Percentiles rank a stretch among this genome's conserved stretches.
These are phyloP conservation scores for Botrytis tulipae DNA, from an alignment of 2,329 filamentous ascomycete species.

Conservation along the genomic window DNA sequence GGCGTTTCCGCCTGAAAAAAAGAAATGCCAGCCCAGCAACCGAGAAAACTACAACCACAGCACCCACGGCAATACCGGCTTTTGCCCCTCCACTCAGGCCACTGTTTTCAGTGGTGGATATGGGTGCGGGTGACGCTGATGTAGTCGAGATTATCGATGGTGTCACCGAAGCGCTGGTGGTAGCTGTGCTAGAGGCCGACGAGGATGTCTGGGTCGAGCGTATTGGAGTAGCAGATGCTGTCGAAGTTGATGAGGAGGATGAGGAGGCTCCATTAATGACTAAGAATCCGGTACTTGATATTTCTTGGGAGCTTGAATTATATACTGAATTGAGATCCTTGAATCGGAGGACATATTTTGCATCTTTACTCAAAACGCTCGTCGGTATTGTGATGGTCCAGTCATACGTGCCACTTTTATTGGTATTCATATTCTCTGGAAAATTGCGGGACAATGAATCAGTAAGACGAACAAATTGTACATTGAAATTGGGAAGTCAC, in stretches of 20 bases:
- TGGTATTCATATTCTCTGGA: not conserved
- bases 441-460: not conserved
- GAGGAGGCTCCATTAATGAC: not conserved
- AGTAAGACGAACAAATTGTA: not conserved
- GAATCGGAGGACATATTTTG: slow-evolving; percentile 8
- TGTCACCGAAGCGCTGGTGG: not conserved
- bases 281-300: slow-evolving; percentile 9
- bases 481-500: too few relatives aligned
- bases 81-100: not conserved
- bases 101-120: not conserved
- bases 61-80: slow-evolving; percentile 7
- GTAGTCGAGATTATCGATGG: not conserved
- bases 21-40: not conserved
- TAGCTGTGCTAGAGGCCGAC: not conserved
- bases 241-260: not conserved
- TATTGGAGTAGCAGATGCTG: not conserved
- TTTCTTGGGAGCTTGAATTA: not conserved
- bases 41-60: not conserved
- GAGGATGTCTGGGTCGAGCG: not conserved
- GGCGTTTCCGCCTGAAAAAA: not conserved
- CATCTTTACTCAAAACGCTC: not conserved
- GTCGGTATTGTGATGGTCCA: not conserved
- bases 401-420: not conserved
- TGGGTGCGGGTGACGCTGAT: not conserved
- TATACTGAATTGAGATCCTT: not conserved